phyloP scores from a whole-genome alignment of 2,329 filamentous ascomycete species.

The Bertia moriformis region DNA sequence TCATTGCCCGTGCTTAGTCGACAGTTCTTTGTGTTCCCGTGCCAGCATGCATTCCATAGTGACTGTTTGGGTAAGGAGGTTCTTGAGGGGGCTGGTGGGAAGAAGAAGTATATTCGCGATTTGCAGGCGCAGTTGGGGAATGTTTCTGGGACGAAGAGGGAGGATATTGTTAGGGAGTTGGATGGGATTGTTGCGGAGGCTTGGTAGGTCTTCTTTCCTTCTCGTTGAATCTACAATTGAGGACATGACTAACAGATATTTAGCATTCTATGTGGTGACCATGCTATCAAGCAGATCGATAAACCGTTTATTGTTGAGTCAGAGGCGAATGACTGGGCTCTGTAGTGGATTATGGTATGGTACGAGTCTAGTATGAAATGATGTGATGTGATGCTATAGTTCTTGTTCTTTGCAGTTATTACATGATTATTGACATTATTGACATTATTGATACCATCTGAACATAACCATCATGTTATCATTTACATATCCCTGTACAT shows the following conservation, averaged over 20 bases:
- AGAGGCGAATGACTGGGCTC: slow-evolving; percentile 66
- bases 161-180: slow-evolving; percentile 73
- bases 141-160: slow-evolving; percentile 55
- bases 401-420: no score
- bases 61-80: slow-evolving; percentile 83
- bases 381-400: no score
- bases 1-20: slow-evolving; percentile 70
- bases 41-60: slow-evolving; percentile 93
- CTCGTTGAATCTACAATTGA: slow-evolving; percentile 3
- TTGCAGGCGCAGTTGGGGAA: slow-evolving; percentile 70
- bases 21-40: slow-evolving; percentile 97
- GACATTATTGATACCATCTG: no score
- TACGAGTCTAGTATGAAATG: no score
- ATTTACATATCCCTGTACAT: no score
- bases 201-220: slow-evolving; percentile 44
- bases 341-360: slow-evolving; percentile 29
- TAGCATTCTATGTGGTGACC: slow-evolving; percentile 85
- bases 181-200: slow-evolving; percentile 82
- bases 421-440: no score
- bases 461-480: no score
- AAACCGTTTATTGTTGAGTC: slow-evolving; percentile 70
- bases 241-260: slow-evolving; percentile 11
- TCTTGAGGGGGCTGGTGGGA: slow-evolving; percentile 62
- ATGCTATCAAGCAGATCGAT: slow-evolving; percentile 86
- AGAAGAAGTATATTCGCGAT: slow-evolving; percentile 68